Conservation (phyloP, 306 rosid species). For the Ormosia emarginata region DNA sequence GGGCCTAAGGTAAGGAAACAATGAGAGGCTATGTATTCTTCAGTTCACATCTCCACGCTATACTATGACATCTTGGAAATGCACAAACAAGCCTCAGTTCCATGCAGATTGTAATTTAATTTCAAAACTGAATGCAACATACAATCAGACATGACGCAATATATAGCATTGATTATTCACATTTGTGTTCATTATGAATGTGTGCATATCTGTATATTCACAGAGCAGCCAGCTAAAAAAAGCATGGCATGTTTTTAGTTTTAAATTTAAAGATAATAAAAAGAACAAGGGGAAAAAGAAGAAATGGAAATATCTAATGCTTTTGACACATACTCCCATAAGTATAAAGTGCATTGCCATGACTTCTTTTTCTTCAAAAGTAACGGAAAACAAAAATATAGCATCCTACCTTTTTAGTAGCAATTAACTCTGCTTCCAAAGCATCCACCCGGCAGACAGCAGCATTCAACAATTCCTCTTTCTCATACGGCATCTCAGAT, state of each 20-base stretch:
- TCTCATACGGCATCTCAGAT: slow-evolving; percentile 88
- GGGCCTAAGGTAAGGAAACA: background rate
- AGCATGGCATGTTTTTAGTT: background rate
- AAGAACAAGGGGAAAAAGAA: background rate
- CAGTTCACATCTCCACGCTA: background rate
- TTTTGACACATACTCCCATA: background rate
- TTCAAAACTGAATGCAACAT: background rate
- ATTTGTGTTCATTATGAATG: background rate
- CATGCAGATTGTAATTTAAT: background rate
- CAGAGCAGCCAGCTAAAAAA: background rate
- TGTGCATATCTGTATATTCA: background rate
- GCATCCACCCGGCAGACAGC: slow-evolving; percentile 99
- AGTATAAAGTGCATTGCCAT: background rate
- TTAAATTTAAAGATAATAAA: background rate
- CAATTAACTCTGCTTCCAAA: slow-evolving; percentile 94
- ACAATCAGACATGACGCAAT: background rate
- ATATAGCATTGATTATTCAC: background rate
- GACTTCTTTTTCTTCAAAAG: background rate
- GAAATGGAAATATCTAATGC: slow-evolving; percentile 1
- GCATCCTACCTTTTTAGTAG: slow-evolving; percentile 80
- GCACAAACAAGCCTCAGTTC: background rate
- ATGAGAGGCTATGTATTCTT: background rate
- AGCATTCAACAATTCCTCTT: slow-evolving; percentile 90
- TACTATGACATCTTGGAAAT: background rate
- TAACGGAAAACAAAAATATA: background rate